A percentile compares a stretch with the other conserved stretches of the same genome.
Evolutionary conservation across 2,329 filamentous ascomycete species (phyloP).

Genomic region (Botrytis fragariae): DNA sequence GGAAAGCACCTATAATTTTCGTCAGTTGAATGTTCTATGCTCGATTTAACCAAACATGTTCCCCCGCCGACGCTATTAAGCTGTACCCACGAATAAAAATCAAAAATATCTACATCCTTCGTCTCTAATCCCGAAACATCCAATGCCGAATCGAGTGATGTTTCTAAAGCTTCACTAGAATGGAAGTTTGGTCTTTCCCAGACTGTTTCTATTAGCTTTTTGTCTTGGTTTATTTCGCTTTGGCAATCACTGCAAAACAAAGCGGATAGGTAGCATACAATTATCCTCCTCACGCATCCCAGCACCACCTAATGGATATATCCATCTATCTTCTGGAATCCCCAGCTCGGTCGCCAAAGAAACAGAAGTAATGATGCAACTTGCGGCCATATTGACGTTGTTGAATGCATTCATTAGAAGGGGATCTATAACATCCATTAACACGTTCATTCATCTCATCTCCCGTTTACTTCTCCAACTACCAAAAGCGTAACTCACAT

Average conservation of each 20-base stretch:
- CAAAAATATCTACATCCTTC: conserved; percentile 57
- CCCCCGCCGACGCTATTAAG: neutral
- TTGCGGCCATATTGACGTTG: conserved; percentile 61
- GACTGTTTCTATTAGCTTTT: conserved; percentile 43
- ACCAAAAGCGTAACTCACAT: conserved; percentile 46
- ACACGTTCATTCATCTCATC: neutral
- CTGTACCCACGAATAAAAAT: conserved; percentile 58
- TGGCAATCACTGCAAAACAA: neutral
- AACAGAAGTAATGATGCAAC: conserved; percentile 58
- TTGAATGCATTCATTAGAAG: conserved; percentile 72
- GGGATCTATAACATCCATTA: conserved; percentile 49
- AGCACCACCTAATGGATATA: conserved; percentile 63
- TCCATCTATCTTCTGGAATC: conserved; percentile 56
- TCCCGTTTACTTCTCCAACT: neutral
- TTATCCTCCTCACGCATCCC: conserved; percentile 56
- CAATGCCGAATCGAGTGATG: conserved; percentile 55
- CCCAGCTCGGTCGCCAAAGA: conserved; percentile 53
- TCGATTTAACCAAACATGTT: neutral
- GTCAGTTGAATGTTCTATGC: conserved; percentile 3
- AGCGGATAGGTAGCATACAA: conserved; percentile 43
- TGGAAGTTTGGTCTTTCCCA: conserved; percentile 61
- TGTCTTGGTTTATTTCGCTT: neutral
- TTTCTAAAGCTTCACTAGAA: conserved; percentile 56
- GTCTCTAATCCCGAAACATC: conserved; percentile 46
- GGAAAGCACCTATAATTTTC: conserved; percentile 57